Evolutionary conservation across 2,329 filamentous ascomycete species (phyloP), one percentile per base, ranked within the genome.

Genomic region (Pseudogymnoascus sp.): DNA sequence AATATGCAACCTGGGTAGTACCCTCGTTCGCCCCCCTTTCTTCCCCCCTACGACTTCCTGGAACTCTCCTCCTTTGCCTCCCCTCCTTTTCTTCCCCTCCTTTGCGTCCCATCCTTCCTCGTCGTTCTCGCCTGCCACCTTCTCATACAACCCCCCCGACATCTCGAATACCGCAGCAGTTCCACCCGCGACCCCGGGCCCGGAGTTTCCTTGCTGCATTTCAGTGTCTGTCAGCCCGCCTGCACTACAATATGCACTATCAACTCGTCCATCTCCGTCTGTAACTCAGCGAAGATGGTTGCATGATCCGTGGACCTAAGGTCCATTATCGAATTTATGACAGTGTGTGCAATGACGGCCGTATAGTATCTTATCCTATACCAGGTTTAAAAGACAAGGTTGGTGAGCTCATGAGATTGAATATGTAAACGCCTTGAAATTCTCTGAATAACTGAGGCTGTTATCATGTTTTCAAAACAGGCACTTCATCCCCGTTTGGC

Each of bases 151-250:
- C 9, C 15, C n/a, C 67, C 79, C 64, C 79, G 81, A 59, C 76
- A 75, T 60, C 75, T 81, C 19, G 69, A 71, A 65, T 80, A 80
- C 70, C 78, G 75, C 1, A 73, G 79, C 65, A 80, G 78, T 11
- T 11, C 42, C 19, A 23, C 15, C 9, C 31, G 9, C 10, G 2
- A 9, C 31, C 31, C 31, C 31, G n/a, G 35, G 19, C 7, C 17
- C 8, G 9, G 15, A 10, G 38, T 9, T 21, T 42, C 19, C 10
- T 6, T 42, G 1, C 4, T 21, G 11, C 38, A 42, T 21, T 42
- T 6, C 10, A 13, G 17, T 21, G 9, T 6, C 1, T 7, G 38
- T 10, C 38, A 42, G 10, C 10, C 17, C 11, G 19, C 2, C 19
- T 47, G 15, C 11, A 2, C 42, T 23, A 6, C 9, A 6, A 8